Evolutionary conservation across 2,329 filamentous ascomycete genomes (phyloP).

Genomic region (Nannizziopsis barbatae): DNA sequence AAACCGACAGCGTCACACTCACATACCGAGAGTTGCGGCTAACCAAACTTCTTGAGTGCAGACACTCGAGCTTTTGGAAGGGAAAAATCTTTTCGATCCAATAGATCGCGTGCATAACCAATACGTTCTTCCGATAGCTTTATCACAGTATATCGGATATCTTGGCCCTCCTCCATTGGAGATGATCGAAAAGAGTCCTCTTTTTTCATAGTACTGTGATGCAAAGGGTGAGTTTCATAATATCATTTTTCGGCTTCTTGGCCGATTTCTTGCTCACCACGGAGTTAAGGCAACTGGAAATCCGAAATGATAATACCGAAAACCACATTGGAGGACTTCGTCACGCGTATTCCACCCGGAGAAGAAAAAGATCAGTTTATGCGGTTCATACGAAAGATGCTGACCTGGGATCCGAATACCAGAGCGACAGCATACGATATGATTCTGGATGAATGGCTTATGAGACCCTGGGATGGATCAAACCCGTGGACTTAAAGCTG

Average conservation of each 20-base stretch:
- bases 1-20: neutral
- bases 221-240: slow-evolving; percentile 8
- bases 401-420: slow-evolving; percentile 13
- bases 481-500: too few species aligned
- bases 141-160: slow-evolving; percentile 18
- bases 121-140: slow-evolving; percentile 17
- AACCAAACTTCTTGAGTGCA: neutral
- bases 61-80: slow-evolving; percentile 18
- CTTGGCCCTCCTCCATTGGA: slow-evolving; percentile 16
- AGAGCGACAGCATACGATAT: too few species aligned
- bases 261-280: neutral
- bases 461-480: too few species aligned
- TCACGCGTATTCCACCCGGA: slow-evolving; percentile 16
- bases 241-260: neutral
- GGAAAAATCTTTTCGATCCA: slow-evolving; percentile 16
- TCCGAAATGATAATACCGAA: slow-evolving; percentile 16
- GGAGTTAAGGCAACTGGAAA: slow-evolving; percentile 15
- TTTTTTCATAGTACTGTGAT: slow-evolving; percentile 12
- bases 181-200: slow-evolving; percentile 14
- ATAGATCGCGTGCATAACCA: slow-evolving; percentile 14
- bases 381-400: slow-evolving; percentile 18
- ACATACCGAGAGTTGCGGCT: neutral
- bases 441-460: too few species aligned
- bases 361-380: slow-evolving; percentile 19
- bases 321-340: slow-evolving; percentile 15